Evolutionary conservation across 2,329 filamentous ascomycete genomes (phyloP), one percentile per base, ranked within the genome.

Genomic region (Curvularia eragrostidis): DNA sequence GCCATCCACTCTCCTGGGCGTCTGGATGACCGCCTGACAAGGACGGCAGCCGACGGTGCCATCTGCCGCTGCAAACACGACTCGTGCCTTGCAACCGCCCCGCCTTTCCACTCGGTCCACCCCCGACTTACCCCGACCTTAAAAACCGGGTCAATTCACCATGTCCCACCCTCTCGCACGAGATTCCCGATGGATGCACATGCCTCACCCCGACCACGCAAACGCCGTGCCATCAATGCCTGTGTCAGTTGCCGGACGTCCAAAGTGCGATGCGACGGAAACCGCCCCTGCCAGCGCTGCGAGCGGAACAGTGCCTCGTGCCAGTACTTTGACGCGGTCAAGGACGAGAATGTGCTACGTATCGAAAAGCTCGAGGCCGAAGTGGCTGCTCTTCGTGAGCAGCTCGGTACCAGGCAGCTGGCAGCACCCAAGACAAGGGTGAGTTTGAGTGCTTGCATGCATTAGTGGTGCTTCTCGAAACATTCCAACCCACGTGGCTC

Each of bases 181-280:
- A 65, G 58, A 19, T 56, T 65, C 47, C 63, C 63, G 55, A 63
- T 66, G 63, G 51, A 66, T 34, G 12, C 43, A 36, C 52, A 48
- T 15, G n/a, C 38, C 13, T 56, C 54, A 54, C 46, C 54, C n/a
- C 59, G 62, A 32, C 66, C 68, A 24, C 70, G 72, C 30, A 75
- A 75, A 66, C 67, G 71, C 21, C 67, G 72, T 26, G 72, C 71
- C 10, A 73, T 75, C 61, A 70, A 73, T 49, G 72, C 72, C 13
- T 75, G 73, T 58, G 54, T 59, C 26, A 44, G 52, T 24, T 75
- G 73, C 55, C 69, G 73, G 36, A 64, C 63, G 6, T 72, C 72
- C 23, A 75, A 75, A 52, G 73, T 75, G 10, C 63, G 68, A 42
- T 75, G 73, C 51, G 69, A 75, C 58, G 71, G 73, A 9, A 60